phyloP scores from a whole-genome alignment of 2,329 filamentous ascomycete genomes.

The Onygenales sp. region DNA sequence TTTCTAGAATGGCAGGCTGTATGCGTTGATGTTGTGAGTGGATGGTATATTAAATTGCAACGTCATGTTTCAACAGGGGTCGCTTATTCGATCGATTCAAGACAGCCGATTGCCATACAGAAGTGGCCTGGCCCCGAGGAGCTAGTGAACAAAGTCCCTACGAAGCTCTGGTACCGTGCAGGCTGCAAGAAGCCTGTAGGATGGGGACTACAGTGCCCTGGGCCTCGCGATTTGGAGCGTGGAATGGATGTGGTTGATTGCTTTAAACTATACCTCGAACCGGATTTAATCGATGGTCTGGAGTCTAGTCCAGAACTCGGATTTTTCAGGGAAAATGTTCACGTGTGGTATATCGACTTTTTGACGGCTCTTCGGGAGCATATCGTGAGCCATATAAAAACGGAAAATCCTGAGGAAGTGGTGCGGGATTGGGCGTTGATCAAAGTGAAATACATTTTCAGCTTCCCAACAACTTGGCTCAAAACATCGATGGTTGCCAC shows the following conservation, averaged over 20 bases:
- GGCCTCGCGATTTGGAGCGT: neutral
- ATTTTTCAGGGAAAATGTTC: constrained; percentile 1
- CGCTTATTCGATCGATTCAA: neutral
- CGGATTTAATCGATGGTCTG: neutral
- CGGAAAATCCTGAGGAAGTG: neutral
- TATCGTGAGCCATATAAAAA: neutral
- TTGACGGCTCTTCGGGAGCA: constrained; percentile 1
- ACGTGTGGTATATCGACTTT: constrained; percentile 4
- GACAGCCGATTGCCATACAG: neutral
- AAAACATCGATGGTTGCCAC: neutral
- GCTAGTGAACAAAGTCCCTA: constrained; percentile 1
- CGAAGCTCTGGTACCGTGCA: constrained; percentile 1
- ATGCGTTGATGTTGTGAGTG: neutral
- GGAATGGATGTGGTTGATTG: constrained; percentile 2
- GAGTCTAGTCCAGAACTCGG: neutral
- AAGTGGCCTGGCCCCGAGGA: neutral
- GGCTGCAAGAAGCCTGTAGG: neutral
- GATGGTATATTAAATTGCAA: neutral
- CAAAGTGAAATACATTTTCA: constrained; percentile 4
- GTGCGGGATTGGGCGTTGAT: neutral
- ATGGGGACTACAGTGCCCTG: constrained; percentile 2
- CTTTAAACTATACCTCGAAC: constrained; percentile 5
- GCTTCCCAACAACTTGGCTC: constrained; percentile 5
- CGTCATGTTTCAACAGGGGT: neutral
- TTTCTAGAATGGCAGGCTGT: neutral